Evolutionary conservation across 495 filamentous ascomycete species (phyloP).

Genomic region (Parachaetomium inaequale): DNA sequence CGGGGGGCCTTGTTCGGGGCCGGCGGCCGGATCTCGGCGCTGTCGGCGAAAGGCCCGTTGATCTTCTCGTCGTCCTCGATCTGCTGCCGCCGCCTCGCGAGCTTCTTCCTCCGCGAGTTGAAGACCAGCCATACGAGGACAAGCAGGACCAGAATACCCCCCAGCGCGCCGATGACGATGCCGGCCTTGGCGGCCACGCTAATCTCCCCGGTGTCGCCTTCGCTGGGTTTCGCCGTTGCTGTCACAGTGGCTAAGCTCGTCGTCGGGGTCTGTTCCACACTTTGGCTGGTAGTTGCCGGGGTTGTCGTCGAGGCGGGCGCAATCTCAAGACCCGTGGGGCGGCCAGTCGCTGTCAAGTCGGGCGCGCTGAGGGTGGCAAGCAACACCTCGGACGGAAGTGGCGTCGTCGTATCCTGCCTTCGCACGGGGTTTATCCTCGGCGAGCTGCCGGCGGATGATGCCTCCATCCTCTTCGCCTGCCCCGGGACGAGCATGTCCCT

Average conservation of each 20-base stretch:
- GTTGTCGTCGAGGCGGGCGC: conserved; percentile 16
- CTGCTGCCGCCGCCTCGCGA: conserved; percentile 40
- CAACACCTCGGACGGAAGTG: background rate
- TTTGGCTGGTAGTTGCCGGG: conserved; percentile 10
- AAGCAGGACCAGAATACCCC: conserved; percentile 57
- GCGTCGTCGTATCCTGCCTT: background rate
- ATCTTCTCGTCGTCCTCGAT: conserved; percentile 58
- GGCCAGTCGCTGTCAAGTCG: no score
- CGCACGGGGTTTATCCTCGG: background rate
- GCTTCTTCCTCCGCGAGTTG: conserved; percentile 56
- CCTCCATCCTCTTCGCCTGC: background rate
- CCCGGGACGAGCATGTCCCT: conserved; percentile 7
- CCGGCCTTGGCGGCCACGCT: conserved; percentile 74
- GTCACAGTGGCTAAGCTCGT: conserved; percentile 22
- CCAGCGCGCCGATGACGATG: conserved; percentile 72
- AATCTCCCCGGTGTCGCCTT: conserved; percentile 36
- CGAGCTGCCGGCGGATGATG: background rate
- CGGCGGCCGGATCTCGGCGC: conserved; percentile 28
- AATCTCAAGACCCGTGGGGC: background rate
- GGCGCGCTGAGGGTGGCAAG: conserved; percentile 10
- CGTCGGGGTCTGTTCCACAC: conserved; percentile 4
- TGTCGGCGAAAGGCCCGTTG: conserved; percentile 44
- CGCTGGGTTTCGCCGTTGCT: conserved; percentile 28
- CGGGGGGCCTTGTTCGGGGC: conserved; percentile 55
- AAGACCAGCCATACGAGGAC: conserved; percentile 65